Percentiles rank a stretch among this genome's conserved stretches.
Conservation (phyloP, 495 filamentous ascomycete species). For the Xanthoparmelia taractica region DNA sequence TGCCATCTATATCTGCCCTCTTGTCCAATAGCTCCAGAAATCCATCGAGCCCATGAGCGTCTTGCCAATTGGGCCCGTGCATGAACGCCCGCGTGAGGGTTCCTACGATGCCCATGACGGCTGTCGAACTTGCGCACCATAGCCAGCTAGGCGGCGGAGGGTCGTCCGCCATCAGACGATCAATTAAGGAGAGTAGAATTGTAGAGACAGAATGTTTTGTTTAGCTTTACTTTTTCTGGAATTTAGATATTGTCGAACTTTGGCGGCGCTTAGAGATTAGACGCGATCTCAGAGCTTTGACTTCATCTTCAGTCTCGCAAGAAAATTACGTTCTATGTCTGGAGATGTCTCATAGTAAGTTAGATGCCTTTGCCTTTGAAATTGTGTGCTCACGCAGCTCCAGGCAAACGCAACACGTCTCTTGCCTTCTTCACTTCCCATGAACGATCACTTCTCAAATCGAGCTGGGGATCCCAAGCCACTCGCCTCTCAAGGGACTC, state of each 20-base stretch:
- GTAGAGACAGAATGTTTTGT: neutral
- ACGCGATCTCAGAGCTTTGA: neutral
- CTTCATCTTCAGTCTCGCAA: no score
- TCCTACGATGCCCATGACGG: constrained; percentile 46
- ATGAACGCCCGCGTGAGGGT: constrained; percentile 43
- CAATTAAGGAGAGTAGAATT: neutral
- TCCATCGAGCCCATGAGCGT: constrained; percentile 62
- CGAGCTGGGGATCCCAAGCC: constrained; percentile 69
- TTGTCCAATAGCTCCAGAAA: constrained; percentile 71
- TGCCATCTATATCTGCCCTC: constrained; percentile 56
- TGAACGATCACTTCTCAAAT: constrained; percentile 73
- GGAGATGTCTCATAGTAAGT: constrained; percentile 20
- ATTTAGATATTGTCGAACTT: neutral
- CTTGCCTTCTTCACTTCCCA: constrained; percentile 93
- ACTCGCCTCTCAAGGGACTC: constrained; percentile 88
- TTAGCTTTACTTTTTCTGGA: neutral
- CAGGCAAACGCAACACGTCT: constrained; percentile 90
- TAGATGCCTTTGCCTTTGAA: neutral
- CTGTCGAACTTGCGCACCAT: constrained; percentile 46
- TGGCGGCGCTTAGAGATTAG: neutral
- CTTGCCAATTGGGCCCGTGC: constrained; percentile 37
- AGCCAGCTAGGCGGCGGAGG: constrained; percentile 39
- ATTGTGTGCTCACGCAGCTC: neutral
- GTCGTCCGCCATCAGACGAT: constrained; percentile 11
- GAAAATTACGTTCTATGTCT: neutral